Evolutionary conservation across 495 filamentous ascomycete genomes (phyloP).

Genomic region (Penicillium antarcticum): DNA sequence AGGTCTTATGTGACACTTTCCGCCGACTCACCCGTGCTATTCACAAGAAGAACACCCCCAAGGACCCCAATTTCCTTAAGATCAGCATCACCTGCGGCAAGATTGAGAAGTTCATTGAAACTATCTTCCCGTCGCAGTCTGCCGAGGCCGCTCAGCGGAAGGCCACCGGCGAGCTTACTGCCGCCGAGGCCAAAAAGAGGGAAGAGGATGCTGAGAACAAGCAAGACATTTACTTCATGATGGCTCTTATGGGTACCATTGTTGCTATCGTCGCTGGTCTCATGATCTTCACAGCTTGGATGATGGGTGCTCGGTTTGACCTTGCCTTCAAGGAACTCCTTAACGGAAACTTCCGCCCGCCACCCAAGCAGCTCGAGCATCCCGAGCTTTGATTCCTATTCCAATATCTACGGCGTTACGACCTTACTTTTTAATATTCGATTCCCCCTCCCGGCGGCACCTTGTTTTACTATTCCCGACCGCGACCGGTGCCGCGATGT

Average conservation of each 20-base stretch:
- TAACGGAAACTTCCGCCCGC: conserved; percentile 44
- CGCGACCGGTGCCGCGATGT: conserved; percentile 20
- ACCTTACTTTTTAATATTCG: conserved; percentile 27
- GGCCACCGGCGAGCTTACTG: conserved; percentile 35
- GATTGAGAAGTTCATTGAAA: conserved; percentile 97
- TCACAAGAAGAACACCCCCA: conserved; percentile 90
- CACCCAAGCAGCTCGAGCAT: conserved; percentile 17
- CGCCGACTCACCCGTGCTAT: conserved; percentile 72
- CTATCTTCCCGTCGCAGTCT: conserved; percentile 78
- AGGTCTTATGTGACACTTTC: conserved; percentile 75
- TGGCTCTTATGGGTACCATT: conserved; percentile 56
- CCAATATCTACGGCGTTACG: conserved; percentile 32
- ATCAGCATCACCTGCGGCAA: conserved; percentile 91
- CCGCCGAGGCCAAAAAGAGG: conserved; percentile 42
- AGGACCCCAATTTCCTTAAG: conserved; percentile 88
- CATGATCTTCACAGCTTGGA: conserved; percentile 68
- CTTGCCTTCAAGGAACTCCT: conserved; percentile 54
- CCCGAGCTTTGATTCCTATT: conserved; percentile 20
- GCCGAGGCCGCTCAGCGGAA: conserved; percentile 44
- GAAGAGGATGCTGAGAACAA: conserved; percentile 50
- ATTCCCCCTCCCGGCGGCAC: conserved; percentile 28
- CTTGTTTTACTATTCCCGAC: conserved; percentile 28
- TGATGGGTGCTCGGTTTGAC: conserved; percentile 66
- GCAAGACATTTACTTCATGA: conserved; percentile 61
- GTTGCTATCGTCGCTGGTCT: conserved; percentile 56